phyloP scores from a whole-genome alignment of 2,329 filamentous ascomycete species.

The Fusarium anguioides region DNA sequence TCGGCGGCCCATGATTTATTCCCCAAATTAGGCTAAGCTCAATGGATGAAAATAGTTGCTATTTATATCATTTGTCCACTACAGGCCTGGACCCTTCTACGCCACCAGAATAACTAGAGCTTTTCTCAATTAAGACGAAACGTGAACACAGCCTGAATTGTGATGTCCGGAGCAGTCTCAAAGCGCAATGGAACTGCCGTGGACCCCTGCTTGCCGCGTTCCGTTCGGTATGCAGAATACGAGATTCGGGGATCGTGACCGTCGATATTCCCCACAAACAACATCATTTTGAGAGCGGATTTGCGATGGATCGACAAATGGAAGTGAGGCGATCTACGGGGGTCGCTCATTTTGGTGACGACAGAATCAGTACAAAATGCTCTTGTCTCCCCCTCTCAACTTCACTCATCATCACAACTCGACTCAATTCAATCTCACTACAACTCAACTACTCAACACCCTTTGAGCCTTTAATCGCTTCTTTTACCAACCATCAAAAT shows the following conservation, averaged over 20 bases:
- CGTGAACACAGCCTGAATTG: neutral
- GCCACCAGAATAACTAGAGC: no score
- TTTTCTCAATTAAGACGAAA: neutral
- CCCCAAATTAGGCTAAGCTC: neutral
- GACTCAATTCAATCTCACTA: neutral
- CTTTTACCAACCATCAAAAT: conserved; percentile 14
- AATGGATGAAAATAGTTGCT: neutral
- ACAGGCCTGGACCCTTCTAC: neutral
- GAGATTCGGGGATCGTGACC: conserved; percentile 26
- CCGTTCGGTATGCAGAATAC: conserved; percentile 27
- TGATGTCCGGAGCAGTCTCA: neutral
- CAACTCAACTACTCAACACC: neutral
- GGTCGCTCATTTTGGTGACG: neutral
- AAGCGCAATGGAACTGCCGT: neutral
- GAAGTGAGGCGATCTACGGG: neutral
- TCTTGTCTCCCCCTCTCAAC: neutral
- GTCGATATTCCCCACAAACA: conserved; percentile 21
- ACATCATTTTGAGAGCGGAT: neutral
- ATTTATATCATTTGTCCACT: neutral
- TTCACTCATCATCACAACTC: neutral
- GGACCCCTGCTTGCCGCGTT: neutral
- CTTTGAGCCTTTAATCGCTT: neutral
- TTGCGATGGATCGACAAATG: conserved; percentile 16
- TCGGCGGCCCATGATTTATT: neutral
- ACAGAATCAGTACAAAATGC: conserved; percentile 2